Evolutionary conservation across 208 protist genomes (phyloP), one percentile per base, ranked within the genome.

Genomic region (Wallacemonas sp.): DNA sequence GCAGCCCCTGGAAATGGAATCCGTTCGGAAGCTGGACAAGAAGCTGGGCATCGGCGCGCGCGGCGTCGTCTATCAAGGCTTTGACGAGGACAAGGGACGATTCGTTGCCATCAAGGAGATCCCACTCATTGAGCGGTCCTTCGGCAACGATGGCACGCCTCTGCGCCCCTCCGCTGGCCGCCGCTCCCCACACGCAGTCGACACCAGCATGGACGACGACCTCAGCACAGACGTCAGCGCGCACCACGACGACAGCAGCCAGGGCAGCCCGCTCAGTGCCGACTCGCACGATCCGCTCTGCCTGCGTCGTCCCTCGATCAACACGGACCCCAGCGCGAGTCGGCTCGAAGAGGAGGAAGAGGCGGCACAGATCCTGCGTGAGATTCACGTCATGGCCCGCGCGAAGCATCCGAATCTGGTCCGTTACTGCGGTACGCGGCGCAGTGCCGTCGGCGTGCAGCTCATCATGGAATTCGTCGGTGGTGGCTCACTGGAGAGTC

Each of bases 21-120:
- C 70, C 30, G 74, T 85, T 36, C 63, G 66, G 19, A 90, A 89
- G 64, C 73, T 90, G 4, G 81, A 93, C 27, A 85, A 88, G 27
- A 90, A 85, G 57, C 72, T 96, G 9, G 91, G 91, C 24, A 74
- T 83, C 21, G 91, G 91, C 16, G 76, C 87, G 43, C 74, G 76
- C 27, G 91, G 91, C 26, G 67, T 83, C 27, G 91, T 96, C 21
- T 96, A 91, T 66, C 72, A 90, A 54, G 91, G 91, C 30, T 94
- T 87, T 65, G 85, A 96, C 63, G 85, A 87, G 47, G 72, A 82
- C n/a, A 61, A 60, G 11, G 91, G 91, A 19, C 61, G 80, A n/a
- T 93, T 94, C 63, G 87, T 96, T 0, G 91, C 91, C 4, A 88
- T 96, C 43, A 96, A 96, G 74, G 88, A 95, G 54, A 76, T 96